Evolutionary conservation across 768 basidiomycete genomes (phyloP), one percentile per base, ranked within the genome.

Genomic region (Pisolithus orientalis): DNA sequence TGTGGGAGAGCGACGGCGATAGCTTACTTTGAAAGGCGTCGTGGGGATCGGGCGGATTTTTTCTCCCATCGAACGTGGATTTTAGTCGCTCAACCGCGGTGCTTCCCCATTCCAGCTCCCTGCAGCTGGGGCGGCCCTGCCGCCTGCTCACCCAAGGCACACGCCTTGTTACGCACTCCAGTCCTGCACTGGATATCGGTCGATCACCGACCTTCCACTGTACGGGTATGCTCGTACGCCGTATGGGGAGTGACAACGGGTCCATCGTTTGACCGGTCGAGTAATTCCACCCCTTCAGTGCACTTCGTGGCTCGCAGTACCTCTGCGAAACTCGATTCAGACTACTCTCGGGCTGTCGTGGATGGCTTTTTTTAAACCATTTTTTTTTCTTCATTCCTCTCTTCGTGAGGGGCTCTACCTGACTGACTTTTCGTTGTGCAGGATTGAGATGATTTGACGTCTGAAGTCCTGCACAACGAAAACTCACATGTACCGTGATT

Each of bases 1-100:
- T 50, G 61, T 48, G 52, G 45, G 57, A 45, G 44, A 45, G 44
- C n/a, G 44, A 43, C 21, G 42, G 42, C 42, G 17, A 31, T 57
- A 62, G 42, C 47, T 44, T 51, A 72, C 69, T 71, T 78, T 80
- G 75, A 74, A 76, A 80, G 43, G 74, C 71, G 77, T 72, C 67
- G 77, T 70, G 76, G 76, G 70, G 78, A 75, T 70, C 59, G 76
- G 77, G 77, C 69, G 67, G 40, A 21, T 28, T 24, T 28, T 44
- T 65, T 54, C 16, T 47, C 16, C 37, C 42, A 34, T 38, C 40
- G 10, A 13, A 24, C 7, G n/a, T 42, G 40, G 40, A 37, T 53
- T 50, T 13, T 34, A 34, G 5, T 25, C 27, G 27, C 58, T 40
- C 42, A 42, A 49, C 46, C 42, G 56, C 53, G 49, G 40, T 38